These are phyloP conservation scores for Thraustochytrium striatum DNA, from an alignment of 352 stramenopile genomes.

Conservation along the genomic window DNA sequence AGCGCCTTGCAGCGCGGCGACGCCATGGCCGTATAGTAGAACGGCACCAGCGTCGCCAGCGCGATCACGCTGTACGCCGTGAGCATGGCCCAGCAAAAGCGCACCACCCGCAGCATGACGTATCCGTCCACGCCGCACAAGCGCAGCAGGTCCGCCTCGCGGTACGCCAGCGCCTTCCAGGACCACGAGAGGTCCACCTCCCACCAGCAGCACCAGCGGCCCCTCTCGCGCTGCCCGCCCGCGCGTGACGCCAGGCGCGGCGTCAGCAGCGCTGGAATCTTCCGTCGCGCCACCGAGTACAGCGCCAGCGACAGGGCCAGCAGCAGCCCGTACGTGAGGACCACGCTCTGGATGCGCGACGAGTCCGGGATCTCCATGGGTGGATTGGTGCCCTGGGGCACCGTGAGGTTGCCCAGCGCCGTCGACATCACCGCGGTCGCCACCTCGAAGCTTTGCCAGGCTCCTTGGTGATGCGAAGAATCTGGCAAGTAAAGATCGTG, in stretches of 20 bases:
- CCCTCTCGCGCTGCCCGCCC: neutral
- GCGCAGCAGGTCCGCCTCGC: slow-evolving; percentile 14
- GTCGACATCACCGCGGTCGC: too few relatives aligned
- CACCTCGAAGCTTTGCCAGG: too few relatives aligned
- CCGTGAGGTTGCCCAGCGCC: too few relatives aligned
- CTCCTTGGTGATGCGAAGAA: too few relatives aligned
- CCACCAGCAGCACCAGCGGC: neutral
- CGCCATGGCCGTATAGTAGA: neutral
- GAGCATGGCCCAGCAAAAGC: slow-evolving; percentile 40
- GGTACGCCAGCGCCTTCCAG: slow-evolving; percentile 32
- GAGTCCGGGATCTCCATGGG: slow-evolving; percentile 18
- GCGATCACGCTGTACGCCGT: slow-evolving; percentile 6
- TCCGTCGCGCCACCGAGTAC: slow-evolving; percentile 7
- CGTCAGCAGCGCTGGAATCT: neutral
- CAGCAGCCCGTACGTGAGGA: slow-evolving; percentile 11
- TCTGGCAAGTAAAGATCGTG: too few relatives aligned
- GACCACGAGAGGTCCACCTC: slow-evolving; percentile 38
- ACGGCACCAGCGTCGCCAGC: slow-evolving; percentile 8
- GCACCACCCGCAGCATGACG: slow-evolving; percentile 35
- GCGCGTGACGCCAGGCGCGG: neutral
- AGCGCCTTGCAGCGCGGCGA: neutral
- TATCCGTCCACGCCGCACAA: slow-evolving; percentile 26
- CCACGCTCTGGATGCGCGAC: slow-evolving; percentile 11
- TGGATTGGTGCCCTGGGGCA: neutral
- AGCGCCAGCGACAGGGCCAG: slow-evolving; percentile 27